Base-by-base conservation (phyloP, 2,329 filamentous ascomycete species). In the Diaporthe citrichinensis region DNA sequence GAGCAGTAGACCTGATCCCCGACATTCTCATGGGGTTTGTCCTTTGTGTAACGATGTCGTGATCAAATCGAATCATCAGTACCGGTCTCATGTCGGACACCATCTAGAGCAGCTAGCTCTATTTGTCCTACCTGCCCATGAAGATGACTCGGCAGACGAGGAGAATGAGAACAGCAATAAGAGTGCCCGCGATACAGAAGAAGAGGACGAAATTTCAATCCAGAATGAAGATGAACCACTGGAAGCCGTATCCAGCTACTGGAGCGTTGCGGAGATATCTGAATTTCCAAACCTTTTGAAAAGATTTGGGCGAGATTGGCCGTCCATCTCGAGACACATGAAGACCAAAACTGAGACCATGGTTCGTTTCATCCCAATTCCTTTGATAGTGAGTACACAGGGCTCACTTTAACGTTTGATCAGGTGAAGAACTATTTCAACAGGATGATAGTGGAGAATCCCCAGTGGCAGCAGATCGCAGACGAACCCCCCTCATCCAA, bases 321-420 rank as follows among this genome's bases (percentile, higher is more conserved):
- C 87, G 62, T 90, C 90, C 9, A 96, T 96, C 83, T 93, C 94
- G 55, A 88, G 88, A 69, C 92, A 95, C 79, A 95, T 96, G 93
- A 92, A 93, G 67, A 94, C 94, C 5, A 96, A 96, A 84, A 96
- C 94, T 25, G 90, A 93, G 73, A 93, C 94, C n/a, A 96, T 96
- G 94, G 94, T 94, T 87, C 69, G 74, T 46, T 15, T 3, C 1
- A 7, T 23, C 41, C 15, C 34, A 20, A 17, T 20, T 41, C 6
- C 34, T 39, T n/a, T 9, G n/a, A 65, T 10, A 23, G 25, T 34
- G 4, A 10, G 80, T 53, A 53, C 49, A 25, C 9, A 15, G 8
- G 25, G 49, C 49, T 8, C 49, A 12, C 28, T 15, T 78, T 80
- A 79, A 82, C 79, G 79, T 77, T 74, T 36, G 34, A 77, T 59